Percentiles rank a stretch among this genome's conserved stretches.
Conservation (phyloP, 2,329 filamentous ascomycete species). For the Hypoxylon rubiginosum region DNA sequence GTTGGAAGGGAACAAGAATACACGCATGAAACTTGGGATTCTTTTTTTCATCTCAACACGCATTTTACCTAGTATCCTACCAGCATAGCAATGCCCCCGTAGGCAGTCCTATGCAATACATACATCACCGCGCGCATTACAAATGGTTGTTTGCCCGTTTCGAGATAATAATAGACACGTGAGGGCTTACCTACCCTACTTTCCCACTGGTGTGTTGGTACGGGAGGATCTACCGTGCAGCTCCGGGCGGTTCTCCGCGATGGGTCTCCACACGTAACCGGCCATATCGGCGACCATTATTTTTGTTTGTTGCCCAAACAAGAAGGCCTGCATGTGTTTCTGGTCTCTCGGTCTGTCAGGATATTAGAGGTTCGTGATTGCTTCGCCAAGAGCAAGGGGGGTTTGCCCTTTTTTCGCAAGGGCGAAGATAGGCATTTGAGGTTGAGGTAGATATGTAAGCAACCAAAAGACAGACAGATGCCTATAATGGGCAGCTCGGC, state of each 20-base stretch:
- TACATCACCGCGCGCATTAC: neutral
- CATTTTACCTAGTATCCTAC: constrained; percentile 1
- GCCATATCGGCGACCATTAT: constrained; percentile 31
- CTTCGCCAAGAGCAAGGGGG: neutral
- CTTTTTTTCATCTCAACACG: constrained; percentile 1
- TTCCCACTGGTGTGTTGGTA: neutral
- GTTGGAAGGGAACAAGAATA: constrained; percentile 4
- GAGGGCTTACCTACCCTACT: neutral
- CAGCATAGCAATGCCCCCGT: neutral
- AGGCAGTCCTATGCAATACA: neutral
- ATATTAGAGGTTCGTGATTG: constrained; percentile 13
- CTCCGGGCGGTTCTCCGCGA: constrained; percentile 22
- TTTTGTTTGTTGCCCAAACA: constrained; percentile 8
- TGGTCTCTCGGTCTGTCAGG: constrained; percentile 9
- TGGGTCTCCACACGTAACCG: constrained; percentile 28
- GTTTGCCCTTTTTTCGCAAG: neutral
- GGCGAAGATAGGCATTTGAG: neutral
- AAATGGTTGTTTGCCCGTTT: neutral
- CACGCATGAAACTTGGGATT: constrained; percentile 9
- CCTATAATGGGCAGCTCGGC: neutral
- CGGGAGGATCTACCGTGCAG: constrained; percentile 14
- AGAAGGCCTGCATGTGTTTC: constrained; percentile 13
- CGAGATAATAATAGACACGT: neutral
- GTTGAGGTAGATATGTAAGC: neutral
- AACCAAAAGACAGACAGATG: neutral